Conservation (phyloP, 352 stramenopile genomes). For the Globisporangium emineosum region DNA sequence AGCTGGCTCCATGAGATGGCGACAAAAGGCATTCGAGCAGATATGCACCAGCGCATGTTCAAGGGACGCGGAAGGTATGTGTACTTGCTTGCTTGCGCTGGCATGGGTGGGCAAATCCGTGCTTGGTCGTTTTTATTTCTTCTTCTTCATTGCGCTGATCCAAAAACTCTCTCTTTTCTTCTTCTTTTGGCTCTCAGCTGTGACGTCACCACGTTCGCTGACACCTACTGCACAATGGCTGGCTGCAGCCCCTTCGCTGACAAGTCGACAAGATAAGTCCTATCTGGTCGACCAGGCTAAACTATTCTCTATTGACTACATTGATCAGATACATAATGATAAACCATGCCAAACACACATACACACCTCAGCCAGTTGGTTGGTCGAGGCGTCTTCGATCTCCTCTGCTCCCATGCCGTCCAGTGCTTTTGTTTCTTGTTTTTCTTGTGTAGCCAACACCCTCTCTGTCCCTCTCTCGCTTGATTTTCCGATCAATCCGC, state of each 20-base stretch:
- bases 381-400: background rate
- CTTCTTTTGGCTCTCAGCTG: slow-evolving; percentile 36
- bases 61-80: slow-evolving; percentile 72
- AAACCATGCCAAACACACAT: slow-evolving; percentile 10
- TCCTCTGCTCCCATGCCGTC: background rate
- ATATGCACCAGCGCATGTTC: slow-evolving; percentile 82
- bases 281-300: background rate
- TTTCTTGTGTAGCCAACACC: slow-evolving; percentile 8
- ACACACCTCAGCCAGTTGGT: slow-evolving; percentile 13
- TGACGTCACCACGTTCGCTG: slow-evolving; percentile 82
- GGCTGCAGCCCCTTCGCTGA: slow-evolving; percentile 82
- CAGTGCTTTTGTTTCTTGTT: background rate
- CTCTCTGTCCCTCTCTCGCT: background rate
- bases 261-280: slow-evolving; percentile 68
- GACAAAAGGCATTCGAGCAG: slow-evolving; percentile 55
- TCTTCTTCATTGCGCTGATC: slow-evolving; percentile 6
- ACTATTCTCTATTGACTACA: slow-evolving; percentile 20
- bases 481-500: background rate
- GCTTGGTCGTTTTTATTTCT: background rate
- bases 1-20: slow-evolving; percentile 79
- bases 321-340: slow-evolving; percentile 21
- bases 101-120: background rate
- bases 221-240: slow-evolving; percentile 84
- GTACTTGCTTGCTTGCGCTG: background rate
- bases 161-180: slow-evolving; percentile 8